Evolutionary conservation across 164 flowering plant genomes (phyloP).

Genomic region (Magnolia changhungtana): DNA sequence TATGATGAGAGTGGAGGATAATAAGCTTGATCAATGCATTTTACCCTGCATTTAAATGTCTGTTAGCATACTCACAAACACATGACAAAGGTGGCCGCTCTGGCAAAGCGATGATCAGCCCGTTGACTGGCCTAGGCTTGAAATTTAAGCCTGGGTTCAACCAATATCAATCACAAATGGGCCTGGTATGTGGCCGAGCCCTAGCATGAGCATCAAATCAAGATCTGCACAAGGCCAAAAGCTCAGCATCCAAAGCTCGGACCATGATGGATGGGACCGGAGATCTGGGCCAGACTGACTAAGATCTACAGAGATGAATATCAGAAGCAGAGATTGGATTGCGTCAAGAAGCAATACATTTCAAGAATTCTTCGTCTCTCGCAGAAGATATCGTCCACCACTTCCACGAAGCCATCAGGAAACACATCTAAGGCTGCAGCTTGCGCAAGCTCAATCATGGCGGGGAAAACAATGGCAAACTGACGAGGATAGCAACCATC

Average conservation of each 20-base stretch:
- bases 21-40: conserved; percentile 6
- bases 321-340: background rate
- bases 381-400: conserved; percentile 12
- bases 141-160: background rate
- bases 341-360: conserved; percentile 14
- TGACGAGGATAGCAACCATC: conserved; percentile 23
- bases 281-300: too few species aligned
- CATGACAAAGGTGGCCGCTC: background rate
- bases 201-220: background rate
- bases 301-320: background rate
- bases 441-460: conserved; percentile 33
- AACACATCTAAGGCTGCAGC: conserved; percentile 11
- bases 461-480: conserved; percentile 43
- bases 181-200: background rate
- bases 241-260: background rate
- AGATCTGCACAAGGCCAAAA: background rate
- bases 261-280: background rate
- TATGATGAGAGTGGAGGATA: conserved; percentile 26
- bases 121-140: background rate
- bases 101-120: background rate
- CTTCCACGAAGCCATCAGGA: background rate
- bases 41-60: conserved; percentile 20
- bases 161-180: background rate
- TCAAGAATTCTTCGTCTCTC: conserved; percentile 26
- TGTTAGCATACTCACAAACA: background rate